Evolutionary conservation across 1,284 basidiomycete genomes (phyloP), one percentile per base, ranked within the genome.

Genomic region (Heliocybe sulcata): DNA sequence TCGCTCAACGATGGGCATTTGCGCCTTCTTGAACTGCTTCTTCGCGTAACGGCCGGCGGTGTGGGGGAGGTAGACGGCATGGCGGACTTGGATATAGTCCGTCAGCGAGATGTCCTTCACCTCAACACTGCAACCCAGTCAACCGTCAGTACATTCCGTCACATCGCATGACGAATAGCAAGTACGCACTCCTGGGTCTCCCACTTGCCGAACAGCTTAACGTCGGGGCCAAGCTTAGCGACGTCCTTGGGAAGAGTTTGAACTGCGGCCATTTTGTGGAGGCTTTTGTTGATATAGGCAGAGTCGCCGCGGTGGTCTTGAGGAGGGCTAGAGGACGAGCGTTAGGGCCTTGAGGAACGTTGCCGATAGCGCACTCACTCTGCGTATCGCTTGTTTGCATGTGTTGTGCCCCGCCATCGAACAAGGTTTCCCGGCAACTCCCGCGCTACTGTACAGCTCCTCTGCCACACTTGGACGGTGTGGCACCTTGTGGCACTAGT

Each of bases 1-100:
- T 70, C 96, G 94, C 80, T 99, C 96, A 66, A 99, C 97, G 72
- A 99, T 97, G 69, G 97, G 97, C 96, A 99, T 99, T 77, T 97
- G 93, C 20, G 94, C 94, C 88, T 99, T 99, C 84, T 96, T 97
- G 89, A 99, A 99, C 76, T 98, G 94, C 83, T 98, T 98, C 83
- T 94, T 94, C 71, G 95, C 93, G 75, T 98, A 99, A 75, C 97
- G 94, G 65, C 97, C 97, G 65, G 96, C 95, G 60, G 97, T 99
- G 85, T 99, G 96, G 59, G 96, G 93, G 58, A 96, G 79, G 80
- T 94, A 98, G 72, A 98, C 95, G 58, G 95, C 90, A 74, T 98
- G 95, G 72, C 94, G 94, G 77, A 97, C 91, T 80, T 98, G 95
- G 76, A 99, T 96, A 87, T 99, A 99, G 78, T 99, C 97, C 59